Evolutionary conservation across 768 basidiomycete genomes (phyloP), one percentile per base, ranked within the genome.

Genomic region (Sporobolomyces pararoseus): DNA sequence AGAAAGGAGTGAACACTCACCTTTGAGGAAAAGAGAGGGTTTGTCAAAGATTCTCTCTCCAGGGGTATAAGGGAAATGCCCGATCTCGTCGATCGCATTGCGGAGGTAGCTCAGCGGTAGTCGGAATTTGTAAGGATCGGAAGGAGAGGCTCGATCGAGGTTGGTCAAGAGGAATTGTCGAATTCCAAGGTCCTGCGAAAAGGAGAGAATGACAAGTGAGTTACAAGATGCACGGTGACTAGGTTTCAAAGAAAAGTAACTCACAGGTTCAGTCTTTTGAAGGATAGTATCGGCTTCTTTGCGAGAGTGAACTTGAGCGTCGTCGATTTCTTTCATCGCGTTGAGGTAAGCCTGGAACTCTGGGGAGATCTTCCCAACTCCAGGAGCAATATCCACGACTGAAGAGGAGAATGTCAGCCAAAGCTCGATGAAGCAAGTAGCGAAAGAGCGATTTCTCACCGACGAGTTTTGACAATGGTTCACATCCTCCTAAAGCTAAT

Each of bases 131-230:
- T 87, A 79, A 9, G 81, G 78, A 21, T 64, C 76, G 68, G 52
- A 80, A 72, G 37, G 76, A 63, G 16, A 66, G 67, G 57, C 66
- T 76, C 78, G 76, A 44, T 64, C 78, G 27, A 92, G 82, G 79
- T 96, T 96, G 17, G 93, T 94, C 39, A 95, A 81, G 27, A 96
- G 82, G 81, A 93, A 96, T 57, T 90, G 87, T 32, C 90, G 86
- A 34, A 89, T 83, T 52, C 83, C 80, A 0, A 88, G 79, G 55
- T 90, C 86, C 93, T 95, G 70, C n/a, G 13, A 14, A 21, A 6
- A n/a, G 4, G 3, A 17, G 17, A 42, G 10, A 42, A 42, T 9
- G 10, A 10, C 39, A 42, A 42, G 10, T 9, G 10, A 17, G 39
- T 42, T 17, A 42, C 10, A 9, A 42, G 17, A 47, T 23, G 46